Evolutionary conservation across 495 filamentous ascomycete species (phyloP).

Genomic region (Penicillium bialowiezense): DNA sequence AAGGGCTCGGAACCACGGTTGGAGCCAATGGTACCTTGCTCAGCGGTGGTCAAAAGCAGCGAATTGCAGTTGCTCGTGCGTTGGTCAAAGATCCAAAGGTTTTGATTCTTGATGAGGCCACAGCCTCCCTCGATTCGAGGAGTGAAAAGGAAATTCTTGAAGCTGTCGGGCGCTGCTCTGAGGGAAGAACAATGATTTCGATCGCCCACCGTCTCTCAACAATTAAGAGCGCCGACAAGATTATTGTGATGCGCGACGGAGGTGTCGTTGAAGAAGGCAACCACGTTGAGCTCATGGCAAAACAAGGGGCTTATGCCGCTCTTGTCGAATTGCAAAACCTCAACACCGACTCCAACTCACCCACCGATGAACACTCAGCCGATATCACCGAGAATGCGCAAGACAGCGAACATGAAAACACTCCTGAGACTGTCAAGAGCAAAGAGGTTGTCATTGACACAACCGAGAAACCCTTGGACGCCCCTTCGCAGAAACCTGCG

Average conservation of each 20-base stretch:
- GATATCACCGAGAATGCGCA: constrained; percentile 13
- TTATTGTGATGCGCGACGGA: constrained; percentile 54
- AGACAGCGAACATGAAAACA: no score
- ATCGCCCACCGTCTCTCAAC: constrained; percentile 43
- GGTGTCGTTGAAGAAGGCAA: constrained; percentile 51
- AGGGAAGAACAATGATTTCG: constrained; percentile 36
- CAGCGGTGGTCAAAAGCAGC: constrained; percentile 58
- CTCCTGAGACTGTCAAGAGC: neutral
- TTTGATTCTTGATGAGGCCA: constrained; percentile 79
- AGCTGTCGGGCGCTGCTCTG: constrained; percentile 37
- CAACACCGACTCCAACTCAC: constrained; percentile 20
- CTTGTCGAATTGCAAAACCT: constrained; percentile 41
- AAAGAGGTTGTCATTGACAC: neutral
- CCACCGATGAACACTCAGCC: constrained; percentile 12
- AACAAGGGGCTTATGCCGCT: constrained; percentile 40
- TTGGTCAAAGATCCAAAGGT: constrained; percentile 72
- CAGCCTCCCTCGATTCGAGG: constrained; percentile 48
- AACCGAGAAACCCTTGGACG: neutral
- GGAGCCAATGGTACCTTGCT: constrained; percentile 53
- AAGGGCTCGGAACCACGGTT: constrained; percentile 47
- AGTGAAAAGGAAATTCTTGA: constrained; percentile 45
- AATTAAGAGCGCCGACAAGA: constrained; percentile 58
- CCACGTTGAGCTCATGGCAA: constrained; percentile 33
- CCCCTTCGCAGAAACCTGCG: neutral
- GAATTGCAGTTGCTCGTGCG: constrained; percentile 61